phyloP scores from a whole-genome alignment of 2,329 filamentous ascomycete genomes.

The Thelonectria olida region DNA sequence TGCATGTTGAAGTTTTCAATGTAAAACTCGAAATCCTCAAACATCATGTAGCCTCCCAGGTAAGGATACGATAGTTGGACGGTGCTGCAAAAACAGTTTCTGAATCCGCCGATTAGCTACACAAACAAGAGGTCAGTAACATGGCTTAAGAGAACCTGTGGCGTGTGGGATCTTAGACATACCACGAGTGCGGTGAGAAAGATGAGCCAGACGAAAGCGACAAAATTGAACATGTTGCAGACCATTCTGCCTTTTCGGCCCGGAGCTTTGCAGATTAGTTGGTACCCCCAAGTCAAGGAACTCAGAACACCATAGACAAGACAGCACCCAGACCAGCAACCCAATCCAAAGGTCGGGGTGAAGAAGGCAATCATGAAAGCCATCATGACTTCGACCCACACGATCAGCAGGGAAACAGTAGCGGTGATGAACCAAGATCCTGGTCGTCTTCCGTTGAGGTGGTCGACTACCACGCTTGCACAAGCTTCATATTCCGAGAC shows the following conservation, averaged over 20 bases:
- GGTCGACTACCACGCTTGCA: neutral
- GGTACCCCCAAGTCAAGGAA: slow-evolving; percentile 8
- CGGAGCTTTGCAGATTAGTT: neutral
- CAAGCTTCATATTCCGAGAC: slow-evolving; percentile 5
- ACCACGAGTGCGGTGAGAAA: slow-evolving; percentile 12
- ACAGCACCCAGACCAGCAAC: slow-evolving; percentile 1
- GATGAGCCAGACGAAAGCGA: slow-evolving; percentile 7
- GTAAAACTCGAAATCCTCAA: slow-evolving; percentile 12
- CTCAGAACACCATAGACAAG: slow-evolving; percentile 9
- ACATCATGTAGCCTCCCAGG: slow-evolving; percentile 16
- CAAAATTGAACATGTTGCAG: slow-evolving; percentile 3
- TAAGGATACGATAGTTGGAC: slow-evolving; percentile 11
- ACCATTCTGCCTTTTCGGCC: neutral
- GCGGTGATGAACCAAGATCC: slow-evolving; percentile 6
- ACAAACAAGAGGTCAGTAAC: neutral
- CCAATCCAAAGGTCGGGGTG: slow-evolving; percentile 12
- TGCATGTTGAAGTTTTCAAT: slow-evolving; percentile 10
- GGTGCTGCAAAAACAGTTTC: slow-evolving; percentile 12
- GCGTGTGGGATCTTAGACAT: neutral
- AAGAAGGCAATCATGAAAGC: slow-evolving; percentile 12
- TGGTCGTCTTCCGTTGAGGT: slow-evolving; percentile 7
- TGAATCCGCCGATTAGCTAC: slow-evolving; percentile 8
- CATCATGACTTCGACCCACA: slow-evolving; percentile 19
- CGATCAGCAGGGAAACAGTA: neutral
- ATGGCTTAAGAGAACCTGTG: neutral